phyloP scores from a whole-genome alignment of 352 stramenopile genomes.

The Phytophthora cryptogea region DNA sequence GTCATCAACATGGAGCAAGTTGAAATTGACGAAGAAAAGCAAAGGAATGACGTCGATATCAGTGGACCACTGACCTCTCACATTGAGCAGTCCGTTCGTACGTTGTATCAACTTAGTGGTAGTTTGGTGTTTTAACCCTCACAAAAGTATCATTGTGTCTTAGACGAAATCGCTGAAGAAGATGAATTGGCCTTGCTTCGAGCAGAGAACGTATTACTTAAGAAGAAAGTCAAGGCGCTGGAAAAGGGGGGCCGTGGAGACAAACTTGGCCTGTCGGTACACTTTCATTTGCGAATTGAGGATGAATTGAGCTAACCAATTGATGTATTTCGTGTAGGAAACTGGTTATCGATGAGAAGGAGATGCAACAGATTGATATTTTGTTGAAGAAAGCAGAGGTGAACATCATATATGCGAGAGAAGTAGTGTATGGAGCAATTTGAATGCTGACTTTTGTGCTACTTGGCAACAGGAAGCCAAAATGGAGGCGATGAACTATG shows the following conservation, averaged over 20 bases:
- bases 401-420: no score
- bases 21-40: constrained; percentile 27
- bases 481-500: constrained; percentile 71
- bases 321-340: constrained; percentile 32
- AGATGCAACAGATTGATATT: constrained; percentile 74
- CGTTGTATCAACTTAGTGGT: not conserved
- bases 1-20: constrained; percentile 18
- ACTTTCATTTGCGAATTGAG: not conserved
- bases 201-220: constrained; percentile 68
- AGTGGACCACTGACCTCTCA: constrained; percentile 36
- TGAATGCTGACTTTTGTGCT: not conserved
- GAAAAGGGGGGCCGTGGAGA: constrained; percentile 53
- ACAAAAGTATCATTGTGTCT: not conserved
- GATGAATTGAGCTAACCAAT: not conserved
- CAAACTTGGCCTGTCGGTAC: constrained; percentile 43
- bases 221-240: constrained; percentile 73
- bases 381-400: constrained; percentile 79
- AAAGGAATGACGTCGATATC: constrained; percentile 16
- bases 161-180: constrained; percentile 24
- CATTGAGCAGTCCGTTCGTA: constrained; percentile 38
- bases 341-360: constrained; percentile 53
- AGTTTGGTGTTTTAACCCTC: not conserved
- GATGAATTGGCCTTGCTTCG: constrained; percentile 59
- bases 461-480: constrained; percentile 57
- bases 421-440: not conserved